Base-by-base conservation (phyloP, 208 protist species). In the Lotmaria passim region DNA sequence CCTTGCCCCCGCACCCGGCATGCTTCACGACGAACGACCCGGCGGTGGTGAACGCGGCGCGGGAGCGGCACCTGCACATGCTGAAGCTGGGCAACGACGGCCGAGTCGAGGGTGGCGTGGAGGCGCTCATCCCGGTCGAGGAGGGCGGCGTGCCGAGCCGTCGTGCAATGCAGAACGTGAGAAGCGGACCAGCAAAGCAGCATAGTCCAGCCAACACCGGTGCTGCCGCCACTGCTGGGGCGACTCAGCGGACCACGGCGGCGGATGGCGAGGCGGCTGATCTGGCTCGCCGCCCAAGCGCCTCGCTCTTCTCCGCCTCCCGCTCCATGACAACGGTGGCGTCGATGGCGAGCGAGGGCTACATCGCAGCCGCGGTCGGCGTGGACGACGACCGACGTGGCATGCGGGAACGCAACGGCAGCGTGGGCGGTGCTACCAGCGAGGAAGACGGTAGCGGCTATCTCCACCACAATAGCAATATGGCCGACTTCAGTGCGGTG, bases 41-140 rank as follows among this genome's bases (percentile, higher is more conserved):
- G 1, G 31, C 51, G 38, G 39, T 59, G 26, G 61, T 74, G 21
- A 58, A 53, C 24, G 67, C 62, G n/a, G 30, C 68, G 26, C 81
- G 88, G 61, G 72, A 83, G 67, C 66, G 62, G 3, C 90, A 96
- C 53, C 28, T 93, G 28, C 69, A 87, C 47, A 66, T 86, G 60
- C 63, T 96, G 24, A 57, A 64, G 8, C 72, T 86, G 24, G 78
- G 72, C 66, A 91, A 81, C 67, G 88, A 96, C 61, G 88, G 87
- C 38, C 55, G 69, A n/a, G 81, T 85, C 23, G 82, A 90, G 14
- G 79, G 70, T 26, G 71, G 85, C 15, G 48, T 83, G 15, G 76
- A 90, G 36, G 72, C 77, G 24, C 11, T 51, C 6, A 84, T 95
- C 23, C 73, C 85, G 8, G 73, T 62, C 19, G 85, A 91, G 48